Evolutionary conservation across 805 yeast species (phyloP), one percentile per base, ranked within the genome.

Genomic region (Ogataea zsoltii): DNA sequence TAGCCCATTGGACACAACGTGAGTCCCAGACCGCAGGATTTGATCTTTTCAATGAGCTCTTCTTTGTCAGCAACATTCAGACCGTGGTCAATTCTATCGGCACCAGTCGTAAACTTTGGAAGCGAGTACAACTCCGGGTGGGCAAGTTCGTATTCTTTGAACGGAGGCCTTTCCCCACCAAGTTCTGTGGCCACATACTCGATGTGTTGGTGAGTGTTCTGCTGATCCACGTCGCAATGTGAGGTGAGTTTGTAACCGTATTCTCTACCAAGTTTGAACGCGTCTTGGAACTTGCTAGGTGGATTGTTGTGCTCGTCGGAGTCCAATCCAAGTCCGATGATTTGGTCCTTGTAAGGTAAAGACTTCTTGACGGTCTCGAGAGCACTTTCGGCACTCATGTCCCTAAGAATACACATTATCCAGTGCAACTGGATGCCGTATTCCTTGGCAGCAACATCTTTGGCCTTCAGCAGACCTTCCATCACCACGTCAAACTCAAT

Each of bases 221-320:
- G 71, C 53, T 73, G 76, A 42, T 75, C 75, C 15, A 72, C 77
- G 48, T 72, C 76, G 23, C 76, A 74, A 33, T 75, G 73, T 37
- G 71, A 62, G 9, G 70, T 68, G 12, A 68, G 66, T 32, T 66
- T 49, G n/a, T 74, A 74, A 46, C 59, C 68, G 38, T 60, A 57
- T 13, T 58, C 51, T 33, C 61, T 61, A n/a, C 70, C 57, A 10
- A 55, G 38, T 12, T 48, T 38, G 58, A 70, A 73, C 44, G 74
- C 66, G 28, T 72, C 74, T 19, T 55, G 55, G 51, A 73, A 73
- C 31, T 69, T 53, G 32, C 66, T 62, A 3, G 77, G 77, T 9
- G 74, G 75, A 49, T 70, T 70, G 6, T 74, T 69, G 47, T 65
- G 67, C 48, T 73, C 77, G 40, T 72, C 57, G 0, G 76, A 71